Percentiles rank a stretch among this genome's conserved stretches.
phyloP scores from a whole-genome alignment of 2,329 filamentous ascomycete genomes.

The Rhynchosporium agropyri region DNA sequence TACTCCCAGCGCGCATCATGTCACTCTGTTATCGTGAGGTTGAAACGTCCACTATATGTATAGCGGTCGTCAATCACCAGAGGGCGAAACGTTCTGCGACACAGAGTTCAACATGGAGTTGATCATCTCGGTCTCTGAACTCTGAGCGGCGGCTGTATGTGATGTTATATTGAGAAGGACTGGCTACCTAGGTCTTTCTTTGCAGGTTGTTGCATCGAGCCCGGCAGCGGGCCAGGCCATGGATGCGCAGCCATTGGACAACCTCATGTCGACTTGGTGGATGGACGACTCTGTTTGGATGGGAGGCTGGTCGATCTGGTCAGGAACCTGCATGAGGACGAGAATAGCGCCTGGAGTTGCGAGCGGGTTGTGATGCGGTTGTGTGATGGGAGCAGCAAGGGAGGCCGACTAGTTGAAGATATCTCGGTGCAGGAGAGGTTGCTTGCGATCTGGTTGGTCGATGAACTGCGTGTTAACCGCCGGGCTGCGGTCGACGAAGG shows the following conservation, averaged over 20 bases:
- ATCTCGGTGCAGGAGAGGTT: slow-evolving; percentile 2
- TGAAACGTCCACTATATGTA: slow-evolving; percentile 25
- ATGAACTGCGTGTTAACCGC: slow-evolving; percentile 27
- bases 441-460: slow-evolving; percentile 24
- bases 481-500: slow-evolving; percentile 6
- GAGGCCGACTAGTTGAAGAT: neutral
- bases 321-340: slow-evolving; percentile 34
- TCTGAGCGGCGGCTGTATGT: slow-evolving; percentile 31
- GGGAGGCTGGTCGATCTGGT: slow-evolving; percentile 22
- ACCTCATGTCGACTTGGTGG: neutral
- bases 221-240: slow-evolving; percentile 21
- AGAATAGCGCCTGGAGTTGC: slow-evolving; percentile 32
- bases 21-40: slow-evolving; percentile 25
- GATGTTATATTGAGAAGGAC: slow-evolving; percentile 31
- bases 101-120: slow-evolving; percentile 35
- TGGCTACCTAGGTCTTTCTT: no score
- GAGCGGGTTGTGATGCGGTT: slow-evolving; percentile 17
- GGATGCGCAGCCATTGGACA: slow-evolving; percentile 21
- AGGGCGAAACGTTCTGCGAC: slow-evolving; percentile 40
- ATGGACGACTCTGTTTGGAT: slow-evolving; percentile 19
- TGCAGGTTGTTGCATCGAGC: slow-evolving; percentile 20
- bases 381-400: neutral
- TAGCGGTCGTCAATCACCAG: slow-evolving; percentile 26
- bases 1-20: slow-evolving; percentile 34
- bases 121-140: slow-evolving; percentile 23